These are phyloP conservation scores for Rosa lucieae DNA, from an alignment of 306 rosid species.

Conservation along the genomic window DNA sequence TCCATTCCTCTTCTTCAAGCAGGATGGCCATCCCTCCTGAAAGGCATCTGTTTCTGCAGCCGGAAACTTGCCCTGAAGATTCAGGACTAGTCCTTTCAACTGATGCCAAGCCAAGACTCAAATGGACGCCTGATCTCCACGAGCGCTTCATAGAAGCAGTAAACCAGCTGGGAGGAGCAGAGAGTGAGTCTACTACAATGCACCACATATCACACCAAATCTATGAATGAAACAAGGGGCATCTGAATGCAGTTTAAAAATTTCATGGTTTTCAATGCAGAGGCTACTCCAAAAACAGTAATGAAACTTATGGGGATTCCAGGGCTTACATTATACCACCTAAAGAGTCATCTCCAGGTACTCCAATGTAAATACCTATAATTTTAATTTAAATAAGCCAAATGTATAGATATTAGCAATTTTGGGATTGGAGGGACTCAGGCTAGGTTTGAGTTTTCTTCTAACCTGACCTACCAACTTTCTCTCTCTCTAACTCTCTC, in stretches of 20 bases:
- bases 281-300: conserved; percentile 90
- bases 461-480: conserved; percentile 6
- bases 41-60: conserved; percentile 69
- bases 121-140: conserved; percentile 91
- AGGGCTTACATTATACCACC: conserved; percentile 84
- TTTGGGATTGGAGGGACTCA: not conserved
- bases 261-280: conserved; percentile 39
- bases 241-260: not conserved
- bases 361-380: conserved; percentile 2
- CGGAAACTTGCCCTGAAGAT: conserved; percentile 59
- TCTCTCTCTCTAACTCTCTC: not conserved
- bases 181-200: conserved; percentile 51
- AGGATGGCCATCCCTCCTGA: conserved; percentile 60
- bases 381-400: not conserved
- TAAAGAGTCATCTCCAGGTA: conserved; percentile 93
- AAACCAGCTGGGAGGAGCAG: conserved; percentile 82
- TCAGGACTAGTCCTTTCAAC: conserved; percentile 84
- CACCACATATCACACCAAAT: not conserved
- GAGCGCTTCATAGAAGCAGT: conserved; percentile 85
- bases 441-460: not conserved
- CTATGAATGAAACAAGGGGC: not conserved
- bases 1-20: conserved; percentile 39
- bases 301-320: conserved; percentile 86
- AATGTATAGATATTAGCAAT: not conserved
- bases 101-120: conserved; percentile 86